These are phyloP conservation scores for Astrocystis sublimbata DNA, from an alignment of 495 filamentous ascomycete species.

Conservation along the genomic window DNA sequence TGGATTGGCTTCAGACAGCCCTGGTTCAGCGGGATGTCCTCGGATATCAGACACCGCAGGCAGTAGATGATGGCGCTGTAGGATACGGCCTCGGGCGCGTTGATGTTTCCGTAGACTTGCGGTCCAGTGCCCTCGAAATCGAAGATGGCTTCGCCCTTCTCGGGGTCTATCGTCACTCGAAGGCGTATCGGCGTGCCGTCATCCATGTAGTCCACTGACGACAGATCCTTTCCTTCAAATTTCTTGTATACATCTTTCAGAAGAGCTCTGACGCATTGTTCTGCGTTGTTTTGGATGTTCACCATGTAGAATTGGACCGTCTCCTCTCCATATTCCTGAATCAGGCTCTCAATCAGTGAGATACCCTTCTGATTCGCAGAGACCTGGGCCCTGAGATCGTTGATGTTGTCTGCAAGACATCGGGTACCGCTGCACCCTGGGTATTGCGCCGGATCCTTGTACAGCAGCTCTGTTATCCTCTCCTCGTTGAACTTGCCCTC, in stretches of 20 bases:
- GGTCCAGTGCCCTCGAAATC: conserved; percentile 90
- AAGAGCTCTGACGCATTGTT: conserved; percentile 78
- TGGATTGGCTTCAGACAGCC: conserved; percentile 88
- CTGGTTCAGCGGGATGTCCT: conserved; percentile 96
- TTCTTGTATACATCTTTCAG: conserved; percentile 76
- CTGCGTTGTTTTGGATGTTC: conserved; percentile 90
- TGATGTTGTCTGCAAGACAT: conserved; percentile 90
- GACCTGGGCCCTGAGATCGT: conserved; percentile 93
- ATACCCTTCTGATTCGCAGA: conserved; percentile 97
- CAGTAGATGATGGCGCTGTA: conserved; percentile 97
- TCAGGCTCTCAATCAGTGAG: conserved; percentile 78
- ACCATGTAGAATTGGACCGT: conserved; percentile 97
- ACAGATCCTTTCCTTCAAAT: conserved; percentile 74
- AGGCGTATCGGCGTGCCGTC: conserved; percentile 86
- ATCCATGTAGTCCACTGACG: conserved; percentile 86
- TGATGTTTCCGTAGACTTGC: conserved; percentile 93
- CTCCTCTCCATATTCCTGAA: conserved; percentile 85
- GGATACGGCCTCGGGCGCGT: conserved; percentile 91
- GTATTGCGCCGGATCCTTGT: conserved; percentile 79
- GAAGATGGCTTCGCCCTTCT: conserved; percentile 84
- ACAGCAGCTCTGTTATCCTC: conserved; percentile 79
- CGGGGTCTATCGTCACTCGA: conserved; percentile 78
- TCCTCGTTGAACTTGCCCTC: conserved; percentile 88
- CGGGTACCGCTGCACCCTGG: conserved; percentile 87
- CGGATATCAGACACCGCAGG: conserved; percentile 84